Base-by-base conservation (phyloP, 495 filamentous ascomycete genomes). In the Lasiosphaeria ovina region DNA sequence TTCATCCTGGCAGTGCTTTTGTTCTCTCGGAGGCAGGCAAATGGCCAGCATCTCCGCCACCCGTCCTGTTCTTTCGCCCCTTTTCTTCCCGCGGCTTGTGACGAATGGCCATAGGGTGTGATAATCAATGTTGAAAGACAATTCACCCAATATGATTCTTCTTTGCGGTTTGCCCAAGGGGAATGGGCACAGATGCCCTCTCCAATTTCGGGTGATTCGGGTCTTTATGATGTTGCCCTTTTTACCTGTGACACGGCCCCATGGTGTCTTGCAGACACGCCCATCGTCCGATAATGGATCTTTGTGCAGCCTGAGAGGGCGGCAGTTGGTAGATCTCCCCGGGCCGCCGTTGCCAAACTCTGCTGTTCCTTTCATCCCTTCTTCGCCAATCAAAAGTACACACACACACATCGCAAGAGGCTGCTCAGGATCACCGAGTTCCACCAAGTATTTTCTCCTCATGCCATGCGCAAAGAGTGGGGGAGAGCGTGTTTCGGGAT, bases 291-390 rank as follows among this genome's bases (percentile, higher is more conserved):
- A 54, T 58, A 12, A 34, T 24, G 24, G 24, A 24, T 24, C 24
- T 32, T 45, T 52, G 44, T 45, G 42, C 17, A 35, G 35, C 45
- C 60, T 53, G 50, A 54, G 60, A 62, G 24, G 24, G 49, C 59
- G 50, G 17, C 32, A 51, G 49, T 32, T 35, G 35, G 44, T 38
- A n/a, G 62, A 64, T 64, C 62, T 56, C 48, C 62, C 62, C 62
- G 62, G 57, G 54, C 62, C 62, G 62, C 53, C 51, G 33, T 51
- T 59, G 58, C 61, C 54, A 63, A 56, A 63, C 32, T 47, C 11
- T 11, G 44, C 5, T 47, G 44, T 47, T 9, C 38, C 38, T 14
- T 14, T 47, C 44, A 11, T 14, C 6, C 44, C 44, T n/a, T 47
- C 12, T 14, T n/a, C 44, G 5, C 16, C 44, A 9, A 5, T 47